These are phyloP conservation scores for Umbilicaria muhlenbergii DNA, from an alignment of 495 filamentous ascomycete species.

Conservation along the genomic window DNA sequence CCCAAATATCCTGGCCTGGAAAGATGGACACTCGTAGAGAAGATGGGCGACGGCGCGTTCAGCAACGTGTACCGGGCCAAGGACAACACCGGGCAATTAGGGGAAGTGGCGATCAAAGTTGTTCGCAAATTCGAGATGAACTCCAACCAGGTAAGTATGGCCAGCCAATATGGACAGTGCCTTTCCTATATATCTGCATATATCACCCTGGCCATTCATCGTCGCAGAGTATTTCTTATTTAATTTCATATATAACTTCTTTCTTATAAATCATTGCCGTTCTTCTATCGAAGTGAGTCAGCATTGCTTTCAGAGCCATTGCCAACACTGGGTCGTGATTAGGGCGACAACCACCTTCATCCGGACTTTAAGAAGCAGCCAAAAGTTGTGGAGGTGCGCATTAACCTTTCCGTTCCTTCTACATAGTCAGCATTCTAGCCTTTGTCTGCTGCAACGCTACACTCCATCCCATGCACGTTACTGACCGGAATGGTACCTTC, in stretches of 20 bases:
- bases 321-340: conserved; percentile 28
- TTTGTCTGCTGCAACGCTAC: not conserved
- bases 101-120: conserved; percentile 93
- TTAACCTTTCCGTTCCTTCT: conserved; percentile 9
- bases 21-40: conserved; percentile 77
- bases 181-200: conserved; percentile 6
- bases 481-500: not conserved
- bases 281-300: not conserved
- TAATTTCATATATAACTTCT: conserved; percentile 9
- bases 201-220: conserved; percentile 9
- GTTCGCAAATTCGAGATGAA: conserved; percentile 99
- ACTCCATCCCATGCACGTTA: not conserved
- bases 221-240: conserved; percentile 11
- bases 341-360: conserved; percentile 80
- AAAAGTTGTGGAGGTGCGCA: conserved; percentile 94
- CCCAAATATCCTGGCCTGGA: conserved; percentile 87
- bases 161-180: conserved; percentile 5
- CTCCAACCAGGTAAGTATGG: conserved; percentile 73
- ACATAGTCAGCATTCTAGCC: conserved; percentile 1
- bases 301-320: conserved; percentile 6
- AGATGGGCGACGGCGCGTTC: conserved; percentile 99
- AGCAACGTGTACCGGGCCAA: conserved; percentile 91
- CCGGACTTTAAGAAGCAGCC: conserved; percentile 87
- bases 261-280: conserved; percentile 8
- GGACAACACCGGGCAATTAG: conserved; percentile 50